Evolutionary conservation across 805 yeast genomes (phyloP), one percentile per base, ranked within the genome.

Genomic region (Pichia phayaonensis): DNA sequence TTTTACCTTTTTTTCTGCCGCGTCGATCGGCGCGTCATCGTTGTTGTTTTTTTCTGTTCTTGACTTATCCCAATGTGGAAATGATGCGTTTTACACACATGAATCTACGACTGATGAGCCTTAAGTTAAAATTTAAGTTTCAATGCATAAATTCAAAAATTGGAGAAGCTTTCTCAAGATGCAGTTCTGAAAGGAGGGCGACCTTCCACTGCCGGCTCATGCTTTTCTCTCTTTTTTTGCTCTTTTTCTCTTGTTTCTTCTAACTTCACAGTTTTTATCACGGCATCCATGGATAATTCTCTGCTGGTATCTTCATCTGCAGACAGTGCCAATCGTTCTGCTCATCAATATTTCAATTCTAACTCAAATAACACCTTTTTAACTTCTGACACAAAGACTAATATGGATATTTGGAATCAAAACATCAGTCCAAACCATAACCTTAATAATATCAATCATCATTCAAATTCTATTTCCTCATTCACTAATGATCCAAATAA

Each of bases 201-300:
- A 34, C 38, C 7, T n/a, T 8, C 8, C 34, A 29, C n/a, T 34
- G 38, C 38, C 18, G 38, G 38, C 38, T 34, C 38, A 34, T 34
- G 18, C 38, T n/a, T 16, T n/a, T 34, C 38, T 36, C n/a, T 26
- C 42, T 11, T 23, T 42, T 26, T 42, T 8, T 38, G 2, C n/a
- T 23, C 40, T 21, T n/a, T 20, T 21, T 39, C 15, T 34, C 21
- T 31, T 10, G n/a, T 20, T 26, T 13, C 4, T 26, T 15, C 16
- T 3, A 2, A 15, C 24, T 11, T 29, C 24, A 29, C 15, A 43
- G 20, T 16, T 16, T n/a, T 39, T 13, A 4, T 16, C 16, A 24
- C 11, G 18, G 15, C 8, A 16, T 18, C 20, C 24, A 48, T 48
- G 51, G 51, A 48, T 40, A 48, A 29, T 38, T 40, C 47, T 16